Percentiles rank a stretch among this genome's conserved stretches.
phyloP scores from a whole-genome alignment of 140 eudicot species.

The Bidens hawaiensis region DNA sequence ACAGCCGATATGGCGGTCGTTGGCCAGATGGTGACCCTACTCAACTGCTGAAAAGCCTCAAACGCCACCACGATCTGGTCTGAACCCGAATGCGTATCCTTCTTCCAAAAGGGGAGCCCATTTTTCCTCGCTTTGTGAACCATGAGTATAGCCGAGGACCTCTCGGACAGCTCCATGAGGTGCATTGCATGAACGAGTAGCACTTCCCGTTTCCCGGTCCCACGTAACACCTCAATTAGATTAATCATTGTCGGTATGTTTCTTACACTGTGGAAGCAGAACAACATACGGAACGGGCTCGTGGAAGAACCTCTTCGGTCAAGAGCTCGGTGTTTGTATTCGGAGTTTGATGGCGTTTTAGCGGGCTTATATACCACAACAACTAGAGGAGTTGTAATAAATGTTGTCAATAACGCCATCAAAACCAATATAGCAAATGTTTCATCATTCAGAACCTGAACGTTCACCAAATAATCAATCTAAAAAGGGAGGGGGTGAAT shows the following conservation, averaged over 20 bases:
- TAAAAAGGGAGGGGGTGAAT: too few relatives aligned
- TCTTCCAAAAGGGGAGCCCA: conserved; percentile 62
- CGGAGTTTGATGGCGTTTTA: conserved; percentile 24
- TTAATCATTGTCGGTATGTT: conserved; percentile 51
- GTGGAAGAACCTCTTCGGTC: conserved; percentile 35
- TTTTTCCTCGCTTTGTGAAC: conserved; percentile 66
- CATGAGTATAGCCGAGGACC: conserved; percentile 83
- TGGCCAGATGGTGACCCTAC: conserved; percentile 52
- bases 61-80: conserved; percentile 60
- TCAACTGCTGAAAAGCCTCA: conserved; percentile 58
- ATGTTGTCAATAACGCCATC: conserved; percentile 77
- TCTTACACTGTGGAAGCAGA: conserved; percentile 58
- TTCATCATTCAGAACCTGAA: conserved; percentile 61
- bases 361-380: conserved; percentile 68
- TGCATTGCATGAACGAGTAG: conserved; percentile 60
- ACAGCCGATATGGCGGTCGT: conserved; percentile 57
- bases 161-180: conserved; percentile 62
- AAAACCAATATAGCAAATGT: conserved; percentile 76
- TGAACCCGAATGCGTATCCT: conserved; percentile 27
- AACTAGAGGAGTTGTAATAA: conserved; percentile 73
- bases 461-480: neutral
- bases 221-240: conserved; percentile 64
- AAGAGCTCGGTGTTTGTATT: conserved; percentile 47
- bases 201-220: conserved; percentile 49
- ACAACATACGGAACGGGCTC: conserved; percentile 49